Evolutionary conservation across 1,284 basidiomycete species (phyloP).

Genomic region (Trametes sp.): DNA sequence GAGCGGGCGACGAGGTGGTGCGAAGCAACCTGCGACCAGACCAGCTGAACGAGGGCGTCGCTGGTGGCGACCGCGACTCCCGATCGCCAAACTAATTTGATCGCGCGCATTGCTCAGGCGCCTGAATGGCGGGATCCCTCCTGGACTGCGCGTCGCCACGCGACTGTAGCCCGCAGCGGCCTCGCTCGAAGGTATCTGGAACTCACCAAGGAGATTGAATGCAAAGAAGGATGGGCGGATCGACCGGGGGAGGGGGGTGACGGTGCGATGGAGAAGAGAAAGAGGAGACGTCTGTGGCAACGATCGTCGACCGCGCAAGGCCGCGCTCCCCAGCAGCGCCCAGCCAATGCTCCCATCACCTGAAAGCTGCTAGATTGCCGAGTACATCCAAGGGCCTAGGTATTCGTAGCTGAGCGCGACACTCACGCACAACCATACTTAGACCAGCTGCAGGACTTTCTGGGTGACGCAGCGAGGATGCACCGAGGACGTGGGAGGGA

Average conservation of each 20-base stretch:
- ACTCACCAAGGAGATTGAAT: background rate
- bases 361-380: background rate
- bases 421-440: background rate
- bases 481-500: background rate
- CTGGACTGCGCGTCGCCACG: background rate
- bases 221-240: background rate
- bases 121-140: background rate
- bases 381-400: background rate
- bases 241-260: background rate
- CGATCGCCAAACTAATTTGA: conserved; percentile 1
- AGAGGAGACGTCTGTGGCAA: background rate
- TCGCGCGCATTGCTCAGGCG: background rate
- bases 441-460: background rate
- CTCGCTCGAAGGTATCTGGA: background rate
- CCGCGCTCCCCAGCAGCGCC: background rate
- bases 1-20: conserved; percentile 7
- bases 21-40: conserved; percentile 14
- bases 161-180: background rate
- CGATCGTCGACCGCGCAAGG: background rate
- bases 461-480: background rate
- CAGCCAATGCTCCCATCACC: background rate
- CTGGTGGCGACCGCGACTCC: conserved; percentile 6
- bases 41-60: background rate
- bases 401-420: background rate
- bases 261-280: background rate